phyloP scores from a whole-genome alignment of 2,329 filamentous ascomycete genomes.

The Calonectria henricotiae region DNA sequence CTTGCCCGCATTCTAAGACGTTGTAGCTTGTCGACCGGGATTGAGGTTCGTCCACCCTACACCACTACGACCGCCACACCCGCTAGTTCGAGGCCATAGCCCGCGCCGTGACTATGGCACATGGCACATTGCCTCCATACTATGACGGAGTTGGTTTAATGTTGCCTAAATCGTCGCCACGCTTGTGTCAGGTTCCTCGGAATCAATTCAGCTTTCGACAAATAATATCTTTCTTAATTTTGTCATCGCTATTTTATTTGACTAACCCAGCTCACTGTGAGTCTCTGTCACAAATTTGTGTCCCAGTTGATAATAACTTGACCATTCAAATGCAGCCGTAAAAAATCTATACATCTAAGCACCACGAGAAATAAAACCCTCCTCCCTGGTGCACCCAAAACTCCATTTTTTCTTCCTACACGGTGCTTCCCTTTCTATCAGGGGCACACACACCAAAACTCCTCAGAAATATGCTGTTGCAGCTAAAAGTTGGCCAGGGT shows the following conservation, averaged over 20 bases:
- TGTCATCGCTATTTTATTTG: constrained; percentile 4
- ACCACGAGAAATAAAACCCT: neutral
- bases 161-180: constrained; percentile 25
- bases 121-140: constrained; percentile 23
- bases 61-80: constrained; percentile 22
- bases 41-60: constrained; percentile 19
- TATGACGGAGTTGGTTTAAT: neutral
- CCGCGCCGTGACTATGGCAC: constrained; percentile 32
- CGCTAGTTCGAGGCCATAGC: constrained; percentile 30
- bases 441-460: neutral
- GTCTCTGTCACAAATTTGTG: neutral
- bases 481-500: constrained; percentile 51
- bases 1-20: neutral
- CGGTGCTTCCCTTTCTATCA: neutral
- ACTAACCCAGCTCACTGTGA: neutral
- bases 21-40: neutral
- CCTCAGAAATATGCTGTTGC: constrained; percentile 23
- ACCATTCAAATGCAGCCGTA: neutral
- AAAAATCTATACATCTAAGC: constrained; percentile 9
- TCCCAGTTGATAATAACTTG: neutral
- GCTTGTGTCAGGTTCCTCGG: constrained; percentile 24
- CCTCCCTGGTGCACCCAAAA: constrained; percentile 4
- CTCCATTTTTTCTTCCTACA: constrained; percentile 3
- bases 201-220: neutral
- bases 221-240: neutral